phyloP scores from a whole-genome alignment of 192 early-diverging fungal species.

The Umbelopsis isabellina region DNA sequence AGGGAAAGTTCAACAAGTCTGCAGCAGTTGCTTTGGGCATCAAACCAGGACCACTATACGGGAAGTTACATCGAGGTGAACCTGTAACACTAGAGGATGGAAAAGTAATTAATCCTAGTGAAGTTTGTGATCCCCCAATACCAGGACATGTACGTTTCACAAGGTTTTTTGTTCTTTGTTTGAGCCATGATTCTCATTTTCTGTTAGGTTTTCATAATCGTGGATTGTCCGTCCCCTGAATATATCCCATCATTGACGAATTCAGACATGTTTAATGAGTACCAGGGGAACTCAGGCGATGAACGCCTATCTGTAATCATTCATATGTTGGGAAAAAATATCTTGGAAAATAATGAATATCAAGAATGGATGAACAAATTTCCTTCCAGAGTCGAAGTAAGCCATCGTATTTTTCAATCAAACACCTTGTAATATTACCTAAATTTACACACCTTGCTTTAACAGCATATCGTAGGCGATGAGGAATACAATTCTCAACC shows the following conservation, averaged over 20 bases:
- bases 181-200: neutral
- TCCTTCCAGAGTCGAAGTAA: slow-evolving; percentile 62
- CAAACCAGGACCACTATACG: slow-evolving; percentile 63
- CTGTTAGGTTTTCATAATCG: slow-evolving; percentile 59
- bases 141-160: slow-evolving; percentile 34
- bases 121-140: slow-evolving; percentile 51
- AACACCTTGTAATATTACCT: too few species aligned
- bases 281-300: slow-evolving; percentile 32
- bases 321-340: slow-evolving; percentile 69
- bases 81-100: slow-evolving; percentile 64
- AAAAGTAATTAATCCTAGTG: slow-evolving; percentile 66
- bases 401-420: neutral
- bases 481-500: slow-evolving; percentile 65
- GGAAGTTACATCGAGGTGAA: slow-evolving; percentile 64
- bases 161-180: neutral
- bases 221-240: slow-evolving; percentile 64
- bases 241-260: slow-evolving; percentile 57
- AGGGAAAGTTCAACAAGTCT: slow-evolving; percentile 79
- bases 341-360: slow-evolving; percentile 68
- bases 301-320: slow-evolving; percentile 52
- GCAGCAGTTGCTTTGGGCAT: slow-evolving; percentile 71
- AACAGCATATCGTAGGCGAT: slow-evolving; percentile 74
- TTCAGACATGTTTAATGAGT: slow-evolving; percentile 48
- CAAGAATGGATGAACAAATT: slow-evolving; percentile 76
- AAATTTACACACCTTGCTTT: neutral